phyloP scores from a whole-genome alignment of 176 grass and related monocot genomes.

The Lolium perenne region DNA sequence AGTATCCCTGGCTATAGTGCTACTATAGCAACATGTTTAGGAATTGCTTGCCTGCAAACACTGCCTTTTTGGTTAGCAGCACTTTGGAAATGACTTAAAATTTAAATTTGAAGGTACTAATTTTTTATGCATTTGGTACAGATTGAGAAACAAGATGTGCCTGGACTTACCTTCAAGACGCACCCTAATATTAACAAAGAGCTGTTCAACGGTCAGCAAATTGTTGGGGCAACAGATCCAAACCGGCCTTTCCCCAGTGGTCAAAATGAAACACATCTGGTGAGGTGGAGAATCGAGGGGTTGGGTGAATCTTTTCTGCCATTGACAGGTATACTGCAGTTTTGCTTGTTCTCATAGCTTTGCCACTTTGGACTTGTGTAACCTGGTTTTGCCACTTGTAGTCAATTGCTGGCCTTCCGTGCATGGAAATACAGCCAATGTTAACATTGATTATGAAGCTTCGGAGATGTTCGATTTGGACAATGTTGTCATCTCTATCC shows the following conservation, averaged over 20 bases:
- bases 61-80: not conserved
- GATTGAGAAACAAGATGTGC: slow-evolving; percentile 80
- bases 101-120: slow-evolving; percentile 23
- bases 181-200: slow-evolving; percentile 88
- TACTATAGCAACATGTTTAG: slow-evolving; percentile 11
- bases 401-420: slow-evolving; percentile 89
- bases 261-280: slow-evolving; percentile 82
- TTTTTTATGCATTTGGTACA: slow-evolving; percentile 40
- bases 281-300: slow-evolving; percentile 88
- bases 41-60: slow-evolving; percentile 13
- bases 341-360: slow-evolving; percentile 33
- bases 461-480: slow-evolving; percentile 84
- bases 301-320: slow-evolving; percentile 83
- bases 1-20: not conserved
- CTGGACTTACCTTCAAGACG: slow-evolving; percentile 85
- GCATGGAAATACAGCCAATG: slow-evolving; percentile 66
- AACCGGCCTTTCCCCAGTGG: slow-evolving; percentile 83
- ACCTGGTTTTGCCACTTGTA: slow-evolving; percentile 57
- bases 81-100: not conserved
- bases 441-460: slow-evolving; percentile 91
- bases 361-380: slow-evolving; percentile 31
- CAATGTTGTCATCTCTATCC: slow-evolving; percentile 82
- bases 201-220: slow-evolving; percentile 72
- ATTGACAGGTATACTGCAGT: slow-evolving; percentile 59
- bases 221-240: slow-evolving; percentile 80